Evolutionary conservation across 805 yeast species (phyloP), one percentile per base, ranked within the genome.

Genomic region (Pichia insulana): DNA sequence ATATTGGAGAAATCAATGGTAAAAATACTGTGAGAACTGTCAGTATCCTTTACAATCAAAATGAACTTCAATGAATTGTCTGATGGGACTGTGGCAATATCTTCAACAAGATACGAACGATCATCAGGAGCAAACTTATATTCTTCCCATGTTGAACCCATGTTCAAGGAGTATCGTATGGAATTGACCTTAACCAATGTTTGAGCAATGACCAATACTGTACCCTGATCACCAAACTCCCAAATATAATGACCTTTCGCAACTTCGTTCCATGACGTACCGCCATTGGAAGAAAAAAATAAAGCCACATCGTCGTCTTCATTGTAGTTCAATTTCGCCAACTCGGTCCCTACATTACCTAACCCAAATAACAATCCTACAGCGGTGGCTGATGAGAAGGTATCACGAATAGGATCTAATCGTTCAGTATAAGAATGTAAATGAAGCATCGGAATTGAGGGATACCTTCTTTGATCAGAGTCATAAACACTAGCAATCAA

Each of bases 221-320:
- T 80, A 15, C 98, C 98, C 50, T 86, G 84, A 61, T 92, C 98
- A 48, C 97, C 97, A 60, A 70, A 92, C 62, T 89, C 97, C 97
- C 97, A 92, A 75, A 83, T 82, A 52, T 76, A 74, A 1, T 77
- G 71, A 4, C 94, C 92, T 46, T 81, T 76, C 45, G 64, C 70
- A 25, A 90, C 67, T 61, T 86, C 95, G 40, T 62, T 74, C 97
- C 97, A 92, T 3, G 88, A 73, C 13, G 78, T 64, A 44, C 98
- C 98, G 2, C 92, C 98, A 63, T 92, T 97, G n/a, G 73, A 68
- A 3, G 95, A 78, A 47, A 92, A 62, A 56, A 74, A 92, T 0
- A 96, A 85, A 2, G 82, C 68, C 1, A 81, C 72, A 8, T 50
- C 48, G 10, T 46, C 41, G 1, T 81, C 73, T 2, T 43, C 41